phyloP scores from a whole-genome alignment of 2,329 filamentous ascomycete species.

The Apiospora pterosperma region DNA sequence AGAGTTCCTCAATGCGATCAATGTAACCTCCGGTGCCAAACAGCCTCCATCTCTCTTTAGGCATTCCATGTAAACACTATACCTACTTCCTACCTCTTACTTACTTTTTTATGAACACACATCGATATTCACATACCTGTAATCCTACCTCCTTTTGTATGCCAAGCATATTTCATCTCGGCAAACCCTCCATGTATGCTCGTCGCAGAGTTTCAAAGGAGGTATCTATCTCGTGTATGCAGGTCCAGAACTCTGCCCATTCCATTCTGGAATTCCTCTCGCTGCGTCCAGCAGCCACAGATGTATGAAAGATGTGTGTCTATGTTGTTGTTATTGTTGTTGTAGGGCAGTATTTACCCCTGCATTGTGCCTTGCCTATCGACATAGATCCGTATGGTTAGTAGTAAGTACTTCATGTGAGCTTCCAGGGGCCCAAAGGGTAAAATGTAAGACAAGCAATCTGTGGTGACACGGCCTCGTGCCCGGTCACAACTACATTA shows the following conservation, averaged over 20 bases:
- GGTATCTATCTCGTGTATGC: background rate
- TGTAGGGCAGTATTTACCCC: background rate
- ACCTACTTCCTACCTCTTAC: too few relatives aligned
- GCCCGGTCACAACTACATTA: background rate
- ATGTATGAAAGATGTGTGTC: background rate
- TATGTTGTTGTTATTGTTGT: too few relatives aligned
- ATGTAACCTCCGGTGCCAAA: too few relatives aligned
- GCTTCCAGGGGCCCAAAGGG: too few relatives aligned
- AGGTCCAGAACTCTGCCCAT: background rate
- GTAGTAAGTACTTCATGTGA: too few relatives aligned
- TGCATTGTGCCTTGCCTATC: background rate
- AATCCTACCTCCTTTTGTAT: background rate
- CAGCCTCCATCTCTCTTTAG: background rate
- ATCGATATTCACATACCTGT: background rate
- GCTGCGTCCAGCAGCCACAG: background rate
- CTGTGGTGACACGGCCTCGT: background rate
- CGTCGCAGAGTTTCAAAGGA: background rate
- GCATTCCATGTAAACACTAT: background rate
- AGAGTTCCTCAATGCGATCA: too few relatives aligned
- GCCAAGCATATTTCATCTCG: background rate
- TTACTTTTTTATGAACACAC: too few relatives aligned
- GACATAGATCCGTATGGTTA: background rate
- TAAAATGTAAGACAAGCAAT: background rate
- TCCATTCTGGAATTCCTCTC: background rate
- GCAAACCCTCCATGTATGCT: background rate